Evolutionary conservation across 805 yeast genomes (phyloP).

Genomic region (Yamadazyma sp.): DNA sequence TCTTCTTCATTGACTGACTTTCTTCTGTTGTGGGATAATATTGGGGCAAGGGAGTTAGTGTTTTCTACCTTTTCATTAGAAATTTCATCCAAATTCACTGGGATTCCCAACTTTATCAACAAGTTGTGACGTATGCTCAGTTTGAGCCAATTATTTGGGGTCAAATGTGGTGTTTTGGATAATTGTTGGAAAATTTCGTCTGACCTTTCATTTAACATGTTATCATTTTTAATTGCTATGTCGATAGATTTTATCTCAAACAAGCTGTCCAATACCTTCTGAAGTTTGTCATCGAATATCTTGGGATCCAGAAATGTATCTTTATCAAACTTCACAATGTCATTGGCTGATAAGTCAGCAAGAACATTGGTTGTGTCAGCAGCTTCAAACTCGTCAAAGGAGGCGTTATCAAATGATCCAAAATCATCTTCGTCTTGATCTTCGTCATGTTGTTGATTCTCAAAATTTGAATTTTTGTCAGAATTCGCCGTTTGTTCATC

Average conservation of each 20-base stretch:
- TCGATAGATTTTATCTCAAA: constrained; percentile 6
- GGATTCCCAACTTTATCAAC: constrained; percentile 65
- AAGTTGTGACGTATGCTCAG: constrained; percentile 64
- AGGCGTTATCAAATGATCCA: constrained; percentile 38
- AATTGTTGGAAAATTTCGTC: constrained; percentile 43
- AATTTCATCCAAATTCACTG: constrained; percentile 64
- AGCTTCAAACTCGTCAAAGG: constrained; percentile 22
- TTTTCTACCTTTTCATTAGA: constrained; percentile 7
- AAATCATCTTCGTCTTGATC: constrained; percentile 30
- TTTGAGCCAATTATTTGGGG: constrained; percentile 67
- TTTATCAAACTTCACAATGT: constrained; percentile 15
- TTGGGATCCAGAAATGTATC: constrained; percentile 12
- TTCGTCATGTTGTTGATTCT: background rate
- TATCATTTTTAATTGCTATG: background rate
- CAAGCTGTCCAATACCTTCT: constrained; percentile 9
- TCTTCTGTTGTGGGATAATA: constrained; percentile 12
- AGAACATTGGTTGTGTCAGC: constrained; percentile 1
- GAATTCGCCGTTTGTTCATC: constrained; percentile 7
- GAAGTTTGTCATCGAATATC: constrained; percentile 12
- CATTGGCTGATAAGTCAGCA: no score
- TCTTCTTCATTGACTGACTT: constrained; percentile 27
- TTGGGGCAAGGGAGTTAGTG: background rate
- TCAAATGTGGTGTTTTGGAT: constrained; percentile 45
- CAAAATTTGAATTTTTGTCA: no score
- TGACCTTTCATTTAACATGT: constrained; percentile 31